phyloP scores from a whole-genome alignment of 139 green algal genomes.

The Pseudopediastrum boryanum region DNA sequence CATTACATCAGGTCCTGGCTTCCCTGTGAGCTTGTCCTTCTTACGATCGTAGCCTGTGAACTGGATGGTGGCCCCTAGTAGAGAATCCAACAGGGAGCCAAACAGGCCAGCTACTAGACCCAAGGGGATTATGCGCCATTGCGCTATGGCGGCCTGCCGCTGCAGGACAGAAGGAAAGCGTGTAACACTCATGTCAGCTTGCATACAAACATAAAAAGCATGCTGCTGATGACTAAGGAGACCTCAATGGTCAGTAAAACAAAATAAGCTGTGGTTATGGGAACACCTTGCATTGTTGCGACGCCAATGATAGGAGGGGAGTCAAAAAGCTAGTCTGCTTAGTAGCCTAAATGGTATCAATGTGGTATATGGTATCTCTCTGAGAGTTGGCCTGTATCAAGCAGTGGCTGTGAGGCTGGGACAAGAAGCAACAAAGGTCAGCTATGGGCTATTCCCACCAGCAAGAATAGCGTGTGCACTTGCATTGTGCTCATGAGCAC shows the following conservation, averaged over 20 bases:
- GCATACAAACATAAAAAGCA: too few relatives aligned
- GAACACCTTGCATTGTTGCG: too few relatives aligned
- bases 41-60: conserved; percentile 74
- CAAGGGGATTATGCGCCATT: conserved; percentile 66
- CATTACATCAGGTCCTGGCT: conserved; percentile 61
- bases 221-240: too few relatives aligned
- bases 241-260: too few relatives aligned
- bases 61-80: conserved; percentile 94
- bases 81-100: conserved; percentile 87
- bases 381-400: too few relatives aligned
- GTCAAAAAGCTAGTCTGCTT: too few relatives aligned
- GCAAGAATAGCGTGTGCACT: neutral
- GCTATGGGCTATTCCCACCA: neutral
- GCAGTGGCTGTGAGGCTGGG: neutral
- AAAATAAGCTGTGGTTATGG: too few relatives aligned
- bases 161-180: neutral
- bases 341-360: too few relatives aligned
- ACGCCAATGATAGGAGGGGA: too few relatives aligned
- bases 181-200: neutral
- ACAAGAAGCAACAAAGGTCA: neutral
- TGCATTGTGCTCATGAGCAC: neutral
- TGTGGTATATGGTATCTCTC: too few relatives aligned
- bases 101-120: conserved; percentile 78
- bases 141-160: conserved; percentile 36
- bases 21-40: conserved; percentile 46